These are phyloP conservation scores for Nakaseomyces kungkrabaensis DNA, from an alignment of 1,139 yeast species.

Conservation along the genomic window DNA sequence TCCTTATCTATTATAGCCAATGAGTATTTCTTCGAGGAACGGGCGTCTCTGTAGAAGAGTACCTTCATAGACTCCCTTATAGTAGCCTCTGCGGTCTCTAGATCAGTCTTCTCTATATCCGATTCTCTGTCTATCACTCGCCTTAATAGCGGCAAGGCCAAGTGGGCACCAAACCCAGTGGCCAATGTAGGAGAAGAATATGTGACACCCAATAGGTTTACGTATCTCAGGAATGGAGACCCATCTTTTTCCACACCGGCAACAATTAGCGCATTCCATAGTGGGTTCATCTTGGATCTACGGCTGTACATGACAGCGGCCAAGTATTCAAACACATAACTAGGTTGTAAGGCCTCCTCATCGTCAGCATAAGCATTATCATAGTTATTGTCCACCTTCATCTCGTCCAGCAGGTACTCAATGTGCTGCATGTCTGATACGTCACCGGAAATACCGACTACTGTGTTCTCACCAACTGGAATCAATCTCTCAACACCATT, in stretches of 20 bases:
- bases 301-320: constrained; percentile 77
- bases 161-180: constrained; percentile 93
- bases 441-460: constrained; percentile 93
- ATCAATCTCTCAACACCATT: constrained; percentile 76
- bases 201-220: constrained; percentile 85
- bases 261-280: constrained; percentile 90
- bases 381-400: constrained; percentile 69
- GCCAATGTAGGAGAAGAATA: constrained; percentile 85
- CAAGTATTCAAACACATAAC: constrained; percentile 80
- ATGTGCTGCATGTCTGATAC: constrained; percentile 87
- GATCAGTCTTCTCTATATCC: constrained; percentile 55
- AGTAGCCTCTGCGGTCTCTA: constrained; percentile 64
- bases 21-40: constrained; percentile 79
- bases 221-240: constrained; percentile 69
- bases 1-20: constrained; percentile 65
- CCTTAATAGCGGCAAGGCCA: constrained; percentile 88
- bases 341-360: constrained; percentile 63
- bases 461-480: constrained; percentile 72
- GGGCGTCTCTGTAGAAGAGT: constrained; percentile 90
- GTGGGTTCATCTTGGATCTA: constrained; percentile 87
- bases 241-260: constrained; percentile 70
- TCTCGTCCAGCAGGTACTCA: constrained; percentile 62
- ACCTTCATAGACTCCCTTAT: constrained; percentile 88
- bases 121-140: constrained; percentile 71
- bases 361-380: constrained; percentile 52